Evolutionary conservation across 2,329 filamentous ascomycete genomes (phyloP), one percentile per base, ranked within the genome.

Genomic region (Fusarium virguliforme): DNA sequence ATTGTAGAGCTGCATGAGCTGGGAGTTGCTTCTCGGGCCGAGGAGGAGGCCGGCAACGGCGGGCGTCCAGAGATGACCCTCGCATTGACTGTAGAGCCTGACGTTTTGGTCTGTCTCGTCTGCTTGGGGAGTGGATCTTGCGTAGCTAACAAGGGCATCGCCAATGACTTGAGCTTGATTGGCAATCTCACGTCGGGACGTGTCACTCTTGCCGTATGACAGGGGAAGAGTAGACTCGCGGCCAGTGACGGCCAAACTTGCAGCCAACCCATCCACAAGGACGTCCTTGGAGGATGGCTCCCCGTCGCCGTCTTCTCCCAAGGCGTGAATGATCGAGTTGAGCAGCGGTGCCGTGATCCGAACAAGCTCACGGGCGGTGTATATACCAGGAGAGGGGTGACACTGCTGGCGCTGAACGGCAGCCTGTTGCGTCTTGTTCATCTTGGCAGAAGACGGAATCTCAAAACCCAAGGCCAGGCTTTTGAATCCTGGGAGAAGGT

Each of bases 121-220:
- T 34, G 30, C 4, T 22, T 35, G n/a, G 3, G 30, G n/a, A 35
- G 12, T 53, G 1, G 30, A 53, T 9, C 48, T 53, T 13, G 32
- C 48, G 12, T 53, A 35, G 8, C 24, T 22, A 3, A 53, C 48
- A 0, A 53, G 18, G 1, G 48, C 2, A 53, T 53, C 30, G 1
- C 48, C 48, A 4, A 53, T 53, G 30, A 24, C 5, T 1, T 53
- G 48, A 24, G 30, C 30, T n/a, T 53, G 48, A 4, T 35, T 53
- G 48, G 48, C 48, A 13, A 53, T 53, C 24, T 53, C 48, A 4
- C 30, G 7, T 24, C 30, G 28, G 1, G 48, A 53, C 18, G 48
- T 53, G 32, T 53, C 48, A 35, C 48, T 35, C 12, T 53, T 35
- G 7, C 48, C 48, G 6, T 53, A 53, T 6, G 48, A 53, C 30